phyloP scores from a whole-genome alignment of 1,284 basidiomycete species.

The Boletus mariae region DNA sequence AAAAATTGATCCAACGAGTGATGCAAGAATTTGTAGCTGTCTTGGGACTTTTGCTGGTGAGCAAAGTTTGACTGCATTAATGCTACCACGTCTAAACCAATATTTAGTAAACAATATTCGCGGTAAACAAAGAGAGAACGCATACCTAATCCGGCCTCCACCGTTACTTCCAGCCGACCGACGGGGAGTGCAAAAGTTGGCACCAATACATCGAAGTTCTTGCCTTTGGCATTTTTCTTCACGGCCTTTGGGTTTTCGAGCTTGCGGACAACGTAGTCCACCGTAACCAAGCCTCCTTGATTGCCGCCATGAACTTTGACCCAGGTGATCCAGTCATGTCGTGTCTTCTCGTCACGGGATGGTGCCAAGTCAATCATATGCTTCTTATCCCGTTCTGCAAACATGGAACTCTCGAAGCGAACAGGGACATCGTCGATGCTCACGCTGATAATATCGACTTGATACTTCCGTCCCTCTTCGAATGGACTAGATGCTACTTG shows the following conservation, averaged over 20 bases:
- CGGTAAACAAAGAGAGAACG: neutral
- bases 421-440: slow-evolving; percentile 65
- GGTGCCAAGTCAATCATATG: slow-evolving; percentile 37
- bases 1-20: slow-evolving; percentile 55
- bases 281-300: slow-evolving; percentile 46
- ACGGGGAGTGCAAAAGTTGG: slow-evolving; percentile 67
- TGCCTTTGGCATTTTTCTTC: slow-evolving; percentile 35
- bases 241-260: slow-evolving; percentile 11
- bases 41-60: slow-evolving; percentile 23
- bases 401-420: slow-evolving; percentile 48
- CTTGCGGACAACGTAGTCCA: slow-evolving; percentile 59
- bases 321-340: slow-evolving; percentile 62
- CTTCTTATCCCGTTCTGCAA: slow-evolving; percentile 36
- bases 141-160: slow-evolving; percentile 52
- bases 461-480: slow-evolving; percentile 32
- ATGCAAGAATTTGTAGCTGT: slow-evolving; percentile 44
- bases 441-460: slow-evolving; percentile 53
- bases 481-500: slow-evolving; percentile 29
- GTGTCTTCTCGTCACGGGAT: slow-evolving; percentile 45
- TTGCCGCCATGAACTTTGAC: slow-evolving; percentile 56
- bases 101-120: slow-evolving; percentile 3
- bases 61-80: slow-evolving; percentile 25
- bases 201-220: slow-evolving; percentile 48
- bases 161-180: slow-evolving; percentile 56
- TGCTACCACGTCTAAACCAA: slow-evolving; percentile 14